A percentile compares a stretch with the other conserved stretches of the same genome.
Evolutionary conservation across 2,329 filamentous ascomycete genomes (phyloP).

Genomic region (Penicillium aurantiogriseum): DNA sequence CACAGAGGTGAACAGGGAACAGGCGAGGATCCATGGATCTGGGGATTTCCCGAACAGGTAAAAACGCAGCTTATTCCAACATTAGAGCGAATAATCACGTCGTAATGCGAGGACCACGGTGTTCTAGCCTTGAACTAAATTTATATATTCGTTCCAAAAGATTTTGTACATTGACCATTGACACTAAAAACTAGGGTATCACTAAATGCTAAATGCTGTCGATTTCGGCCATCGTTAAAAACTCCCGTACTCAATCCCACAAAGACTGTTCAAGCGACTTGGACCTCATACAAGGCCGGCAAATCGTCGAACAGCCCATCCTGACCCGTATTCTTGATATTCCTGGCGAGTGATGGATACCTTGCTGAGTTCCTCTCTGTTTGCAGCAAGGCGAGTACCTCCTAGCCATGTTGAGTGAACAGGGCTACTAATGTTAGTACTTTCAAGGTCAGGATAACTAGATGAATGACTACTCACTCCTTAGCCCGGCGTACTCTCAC

Average conservation of each 20-base stretch:
- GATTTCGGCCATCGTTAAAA: slow-evolving; percentile 4
- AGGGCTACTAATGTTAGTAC: slow-evolving; percentile 48
- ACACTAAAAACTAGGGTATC: slow-evolving; percentile 26
- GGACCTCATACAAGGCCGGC: slow-evolving; percentile 35
- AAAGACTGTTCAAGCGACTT: neutral
- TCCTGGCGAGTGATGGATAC: slow-evolving; percentile 81
- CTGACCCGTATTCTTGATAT: slow-evolving; percentile 80
- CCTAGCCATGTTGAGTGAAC: slow-evolving; percentile 82
- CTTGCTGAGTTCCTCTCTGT: slow-evolving; percentile 62
- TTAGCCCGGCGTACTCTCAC: slow-evolving; percentile 69
- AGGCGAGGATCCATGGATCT: neutral
- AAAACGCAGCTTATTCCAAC: neutral
- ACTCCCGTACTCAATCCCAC: slow-evolving; percentile 7
- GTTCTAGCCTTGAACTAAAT: neutral
- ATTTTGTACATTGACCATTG: slow-evolving; percentile 1
- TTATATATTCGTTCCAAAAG: neutral
- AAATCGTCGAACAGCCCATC: slow-evolving; percentile 74
- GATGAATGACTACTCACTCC: slow-evolving; percentile 48
- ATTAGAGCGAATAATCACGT: slow-evolving; percentile 7
- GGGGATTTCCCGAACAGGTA: neutral
- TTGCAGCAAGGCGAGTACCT: slow-evolving; percentile 71
- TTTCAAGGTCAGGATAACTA: neutral
- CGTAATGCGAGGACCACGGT: slow-evolving; percentile 1
- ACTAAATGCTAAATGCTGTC: slow-evolving; percentile 17
- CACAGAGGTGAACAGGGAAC: neutral